Evolutionary conservation across 148 eudicot genomes (phyloP).

Genomic region (Silene latifolia): DNA sequence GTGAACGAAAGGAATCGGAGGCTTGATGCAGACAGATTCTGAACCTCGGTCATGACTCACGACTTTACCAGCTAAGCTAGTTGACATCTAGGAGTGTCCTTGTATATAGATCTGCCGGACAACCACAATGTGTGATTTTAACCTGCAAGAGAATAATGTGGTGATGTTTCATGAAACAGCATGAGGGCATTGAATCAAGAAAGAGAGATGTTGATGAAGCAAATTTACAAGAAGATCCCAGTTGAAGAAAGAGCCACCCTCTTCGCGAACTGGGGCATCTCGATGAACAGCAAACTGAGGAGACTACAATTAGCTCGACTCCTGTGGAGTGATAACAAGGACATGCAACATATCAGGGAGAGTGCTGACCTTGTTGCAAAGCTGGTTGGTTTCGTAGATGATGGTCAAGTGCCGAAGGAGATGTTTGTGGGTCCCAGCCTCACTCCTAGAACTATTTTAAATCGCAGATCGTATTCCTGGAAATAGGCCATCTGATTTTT

Average conservation of each 20-base stretch:
- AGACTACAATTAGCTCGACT: slow-evolving; percentile 50
- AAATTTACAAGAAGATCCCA: slow-evolving; percentile 56
- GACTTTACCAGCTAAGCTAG: too few species aligned
- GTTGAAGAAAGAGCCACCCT: slow-evolving; percentile 54
- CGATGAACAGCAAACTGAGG: slow-evolving; percentile 63
- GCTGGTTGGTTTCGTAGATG: slow-evolving; percentile 58
- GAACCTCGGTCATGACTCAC: too few species aligned
- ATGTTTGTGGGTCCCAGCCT: slow-evolving; percentile 80
- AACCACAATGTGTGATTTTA: too few species aligned
- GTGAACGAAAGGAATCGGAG: background rate
- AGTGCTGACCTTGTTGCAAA: slow-evolving; percentile 80
- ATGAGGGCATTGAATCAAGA: slow-evolving; percentile 57
- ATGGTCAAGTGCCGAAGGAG: slow-evolving; percentile 64
- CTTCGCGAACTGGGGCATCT: slow-evolving; percentile 70
- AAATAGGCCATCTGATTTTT: slow-evolving; percentile 24
- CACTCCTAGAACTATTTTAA: slow-evolving; percentile 29
- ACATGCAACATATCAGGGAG: slow-evolving; percentile 63
- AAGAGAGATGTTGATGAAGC: slow-evolving; percentile 65
- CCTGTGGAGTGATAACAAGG: slow-evolving; percentile 60
- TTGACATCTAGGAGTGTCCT: too few species aligned
- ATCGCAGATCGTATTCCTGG: slow-evolving; percentile 53
- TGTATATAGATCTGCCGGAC: too few species aligned
- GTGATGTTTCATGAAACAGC: slow-evolving; percentile 36
- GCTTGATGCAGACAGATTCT: too few species aligned
- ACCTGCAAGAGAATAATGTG: background rate